phyloP scores from a whole-genome alignment of 2,329 filamentous ascomycete species.

The Furcasterigmium sp. region DNA sequence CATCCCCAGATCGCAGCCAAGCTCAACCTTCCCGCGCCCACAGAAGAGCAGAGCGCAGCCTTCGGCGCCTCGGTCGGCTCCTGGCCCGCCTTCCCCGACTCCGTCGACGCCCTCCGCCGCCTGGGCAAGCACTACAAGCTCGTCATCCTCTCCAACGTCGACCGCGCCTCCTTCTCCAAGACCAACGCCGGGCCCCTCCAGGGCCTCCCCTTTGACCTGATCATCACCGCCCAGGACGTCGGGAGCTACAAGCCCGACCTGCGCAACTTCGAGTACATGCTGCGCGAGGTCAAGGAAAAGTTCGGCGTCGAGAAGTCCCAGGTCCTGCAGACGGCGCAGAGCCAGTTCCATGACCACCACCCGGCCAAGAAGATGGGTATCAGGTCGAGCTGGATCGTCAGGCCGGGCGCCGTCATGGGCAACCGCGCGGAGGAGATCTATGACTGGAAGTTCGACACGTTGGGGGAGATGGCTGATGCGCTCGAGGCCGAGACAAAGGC shows the following conservation, averaged over 20 bases:
- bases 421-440: constrained; percentile 34
- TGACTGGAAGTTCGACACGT: constrained; percentile 52
- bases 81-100: constrained; percentile 58
- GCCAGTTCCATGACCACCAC: constrained; percentile 64
- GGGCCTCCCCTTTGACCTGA: constrained; percentile 49
- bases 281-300: constrained; percentile 44
- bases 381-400: constrained; percentile 55
- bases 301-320: constrained; percentile 50
- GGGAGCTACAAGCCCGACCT: constrained; percentile 66
- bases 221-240: constrained; percentile 66
- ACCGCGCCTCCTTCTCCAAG: constrained; percentile 41
- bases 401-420: constrained; percentile 34
- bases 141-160: constrained; percentile 53
- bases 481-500: constrained; percentile 28
- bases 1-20: constrained; percentile 41
- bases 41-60: constrained; percentile 31
- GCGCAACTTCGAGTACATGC: constrained; percentile 61
- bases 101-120: constrained; percentile 44
- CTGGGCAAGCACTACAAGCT: constrained; percentile 51
- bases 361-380: constrained; percentile 56
- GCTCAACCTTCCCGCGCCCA: constrained; percentile 28
- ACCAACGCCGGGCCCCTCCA: constrained; percentile 40
- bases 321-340: constrained; percentile 64
- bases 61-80: constrained; percentile 48
- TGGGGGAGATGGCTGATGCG: constrained; percentile 57